Evolutionary conservation across 805 yeast genomes (phyloP), one percentile per base, ranked within the genome.

Genomic region (Yamadazyma olivae): DNA sequence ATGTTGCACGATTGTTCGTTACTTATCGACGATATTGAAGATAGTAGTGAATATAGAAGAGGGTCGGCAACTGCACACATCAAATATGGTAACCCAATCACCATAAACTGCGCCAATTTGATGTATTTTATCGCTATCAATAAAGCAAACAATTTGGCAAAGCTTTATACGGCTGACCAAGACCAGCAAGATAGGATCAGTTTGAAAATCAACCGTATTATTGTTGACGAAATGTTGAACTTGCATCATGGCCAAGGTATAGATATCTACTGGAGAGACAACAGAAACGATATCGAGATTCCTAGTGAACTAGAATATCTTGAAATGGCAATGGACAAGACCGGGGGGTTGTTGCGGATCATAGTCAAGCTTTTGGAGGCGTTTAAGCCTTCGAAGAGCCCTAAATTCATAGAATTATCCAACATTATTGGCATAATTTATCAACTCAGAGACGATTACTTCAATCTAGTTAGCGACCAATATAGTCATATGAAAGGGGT

Each of bases 161-260:
- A 34, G 9, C 31, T 50, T 18, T 45, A 39, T 22, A 44, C 45
- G 4, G 17, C 28, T 6, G 48, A 44, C 17, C 17, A 17, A 1
- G 14, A 14, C 1, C 20, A 22, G 14, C 41, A 35, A 17, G 30
- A 22, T 6, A 21, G 27, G 12, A 33, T 39, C 12, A 37, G 39
- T 50, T 43, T 51, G 67, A 44, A 52, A 59, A 38, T 19, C 48
- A 51, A 46, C 32, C 40, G 32, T 20, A 70, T 80, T 1, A 71
- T 80, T 41, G 67, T 77, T 41, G 84, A 84, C 33, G 96, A 90
- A 49, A 68, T 90, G 77, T 56, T 85, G 35, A 81, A 83, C 50
- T 61, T 90, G 39, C 97, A 90, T 54, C 70, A 83, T 31, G 98
- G 98, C 5, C 98, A 90, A 64, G 95, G 95, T 0, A 59, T 83